Percentiles rank a stretch among this genome's conserved stretches.
Evolutionary conservation across 352 stramenopile genomes (phyloP).

Genomic region (Lagenidium sp.): DNA sequence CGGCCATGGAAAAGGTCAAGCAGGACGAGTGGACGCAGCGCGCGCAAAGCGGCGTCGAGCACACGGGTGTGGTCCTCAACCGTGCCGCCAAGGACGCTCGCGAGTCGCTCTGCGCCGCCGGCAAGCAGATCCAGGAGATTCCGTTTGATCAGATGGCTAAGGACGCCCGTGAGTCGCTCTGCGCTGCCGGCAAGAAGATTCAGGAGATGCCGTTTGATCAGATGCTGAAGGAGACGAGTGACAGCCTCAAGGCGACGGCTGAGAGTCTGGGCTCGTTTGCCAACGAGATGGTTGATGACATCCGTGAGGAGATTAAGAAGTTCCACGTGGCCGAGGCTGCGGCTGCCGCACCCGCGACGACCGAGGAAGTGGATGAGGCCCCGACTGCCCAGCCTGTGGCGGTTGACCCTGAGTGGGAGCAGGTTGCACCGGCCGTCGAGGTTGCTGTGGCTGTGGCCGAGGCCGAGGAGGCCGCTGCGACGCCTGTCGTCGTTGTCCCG

Average conservation of each 20-base stretch:
- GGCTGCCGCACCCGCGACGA: constrained; percentile 2
- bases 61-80: constrained; percentile 59
- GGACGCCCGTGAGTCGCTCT: constrained; percentile 17
- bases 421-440: constrained; percentile 10
- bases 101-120: constrained; percentile 14
- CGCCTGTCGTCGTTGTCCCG: constrained; percentile 19
- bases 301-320: constrained; percentile 57
- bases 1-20: constrained; percentile 79
- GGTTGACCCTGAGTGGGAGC: constrained; percentile 44
- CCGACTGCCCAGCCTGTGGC: constrained; percentile 1
- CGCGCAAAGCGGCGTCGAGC: constrained; percentile 31
- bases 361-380: neutral
- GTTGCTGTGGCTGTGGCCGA: constrained; percentile 19
- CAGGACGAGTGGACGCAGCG: constrained; percentile 64
- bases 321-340: constrained; percentile 12
- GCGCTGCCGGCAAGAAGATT: constrained; percentile 22
- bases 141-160: too few relatives aligned
- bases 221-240: constrained; percentile 67
- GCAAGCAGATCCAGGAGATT: constrained; percentile 30
- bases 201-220: constrained; percentile 83
- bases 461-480: constrained; percentile 16
- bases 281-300: constrained; percentile 61
- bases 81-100: constrained; percentile 20
- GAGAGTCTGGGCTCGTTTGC: constrained; percentile 69
- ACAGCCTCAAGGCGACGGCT: constrained; percentile 69